A percentile compares a stretch with the other conserved stretches of the same genome.
Conservation (phyloP, 768 basidiomycete genomes). For the Albatrellus ellisii region DNA sequence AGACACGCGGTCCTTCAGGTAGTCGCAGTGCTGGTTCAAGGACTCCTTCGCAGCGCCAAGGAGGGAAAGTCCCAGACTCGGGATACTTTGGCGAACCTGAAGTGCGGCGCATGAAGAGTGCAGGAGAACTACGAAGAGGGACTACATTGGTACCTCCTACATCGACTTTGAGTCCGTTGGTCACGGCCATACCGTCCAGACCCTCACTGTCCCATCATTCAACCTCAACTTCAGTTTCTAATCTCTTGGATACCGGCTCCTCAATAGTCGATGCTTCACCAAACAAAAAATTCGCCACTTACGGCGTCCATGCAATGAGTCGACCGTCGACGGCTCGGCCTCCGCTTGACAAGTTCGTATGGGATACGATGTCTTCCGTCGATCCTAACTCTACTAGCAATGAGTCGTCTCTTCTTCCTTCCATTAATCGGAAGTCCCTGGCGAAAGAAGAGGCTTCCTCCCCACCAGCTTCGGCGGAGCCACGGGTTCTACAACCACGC, state of each 20-base stretch:
- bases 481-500: constrained; percentile 7
- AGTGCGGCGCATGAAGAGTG: constrained; percentile 57
- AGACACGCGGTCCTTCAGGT: constrained; percentile 12
- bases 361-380: constrained; percentile 25
- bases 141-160: constrained; percentile 20
- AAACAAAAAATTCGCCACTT: too few species aligned
- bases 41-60: constrained; percentile 2
- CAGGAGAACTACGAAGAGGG: constrained; percentile 59
- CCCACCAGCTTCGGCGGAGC: background rate
- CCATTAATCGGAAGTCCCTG: background rate
- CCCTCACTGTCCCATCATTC: too few species aligned
- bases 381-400: background rate
- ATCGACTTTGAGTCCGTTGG: constrained; percentile 56
- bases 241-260: too few species aligned
- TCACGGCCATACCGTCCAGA: constrained; percentile 23
- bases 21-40: constrained; percentile 3
- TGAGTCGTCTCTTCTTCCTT: background rate
- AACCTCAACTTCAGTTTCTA: too few species aligned
- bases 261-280: too few species aligned
- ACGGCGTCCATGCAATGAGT: too few species aligned
- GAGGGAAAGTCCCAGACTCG: constrained; percentile 24
- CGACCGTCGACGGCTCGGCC: constrained; percentile 26
- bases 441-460: background rate
- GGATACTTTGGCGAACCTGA: constrained; percentile 21
- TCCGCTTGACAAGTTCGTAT: constrained; percentile 28